phyloP scores from a whole-genome alignment of 2,329 filamentous ascomycete species.

The Arthroderma uncinatum region DNA sequence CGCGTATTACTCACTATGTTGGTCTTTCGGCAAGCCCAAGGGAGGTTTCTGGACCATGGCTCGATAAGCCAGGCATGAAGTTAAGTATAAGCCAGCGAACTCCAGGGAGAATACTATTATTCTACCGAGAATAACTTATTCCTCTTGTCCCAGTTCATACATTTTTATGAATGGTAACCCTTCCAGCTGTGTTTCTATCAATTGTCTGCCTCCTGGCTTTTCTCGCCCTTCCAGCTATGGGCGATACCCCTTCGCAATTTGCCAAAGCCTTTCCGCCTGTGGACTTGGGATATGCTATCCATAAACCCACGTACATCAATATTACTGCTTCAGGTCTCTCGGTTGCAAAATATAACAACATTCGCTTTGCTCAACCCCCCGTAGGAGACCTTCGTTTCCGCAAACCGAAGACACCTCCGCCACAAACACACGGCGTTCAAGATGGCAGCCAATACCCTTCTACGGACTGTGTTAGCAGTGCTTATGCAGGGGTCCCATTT shows the following conservation, averaged over 20 bases:
- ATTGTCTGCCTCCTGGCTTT: background rate
- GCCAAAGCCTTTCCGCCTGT: background rate
- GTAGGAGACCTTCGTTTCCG: conserved; percentile 5
- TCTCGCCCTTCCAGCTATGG: background rate
- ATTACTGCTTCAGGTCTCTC: background rate
- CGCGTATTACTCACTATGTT: background rate
- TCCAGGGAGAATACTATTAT: background rate
- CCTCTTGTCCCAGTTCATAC: background rate
- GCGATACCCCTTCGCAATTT: background rate
- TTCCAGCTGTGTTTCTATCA: background rate
- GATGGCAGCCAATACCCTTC: background rate
- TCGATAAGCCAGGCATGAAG: no score
- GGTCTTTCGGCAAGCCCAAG: no score
- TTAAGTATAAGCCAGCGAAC: background rate
- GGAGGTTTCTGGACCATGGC: no score
- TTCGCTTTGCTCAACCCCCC: conserved; percentile 11
- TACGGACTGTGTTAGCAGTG: conserved; percentile 8
- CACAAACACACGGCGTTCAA: conserved; percentile 1
- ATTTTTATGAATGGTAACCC: background rate
- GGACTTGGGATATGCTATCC: conserved; percentile 7
- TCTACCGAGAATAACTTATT: background rate
- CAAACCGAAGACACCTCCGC: conserved; percentile 1
- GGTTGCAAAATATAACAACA: conserved; percentile 12
- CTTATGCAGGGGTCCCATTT: background rate
- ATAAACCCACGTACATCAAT: conserved; percentile 4